phyloP scores from a whole-genome alignment of 1,284 basidiomycete species.

The Cutaneotrichosporon daszewskae region DNA sequence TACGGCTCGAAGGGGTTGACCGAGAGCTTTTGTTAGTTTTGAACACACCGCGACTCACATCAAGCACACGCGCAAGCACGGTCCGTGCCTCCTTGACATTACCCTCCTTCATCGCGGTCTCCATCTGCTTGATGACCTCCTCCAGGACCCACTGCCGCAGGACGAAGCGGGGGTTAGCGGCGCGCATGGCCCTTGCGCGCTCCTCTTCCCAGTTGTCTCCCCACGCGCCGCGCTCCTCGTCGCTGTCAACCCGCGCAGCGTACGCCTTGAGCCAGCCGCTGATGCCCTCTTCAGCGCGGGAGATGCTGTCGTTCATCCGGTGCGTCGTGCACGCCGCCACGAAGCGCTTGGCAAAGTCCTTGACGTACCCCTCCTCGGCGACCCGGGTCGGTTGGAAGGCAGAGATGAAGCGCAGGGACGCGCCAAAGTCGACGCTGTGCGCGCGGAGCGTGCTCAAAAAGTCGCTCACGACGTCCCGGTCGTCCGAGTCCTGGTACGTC shows the following conservation, averaged over 20 bases:
- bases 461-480: constrained; percentile 58
- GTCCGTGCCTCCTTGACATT: constrained; percentile 23
- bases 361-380: constrained; percentile 36
- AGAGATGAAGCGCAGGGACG: constrained; percentile 66
- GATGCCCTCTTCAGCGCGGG: constrained; percentile 53
- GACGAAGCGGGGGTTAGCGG: constrained; percentile 77
- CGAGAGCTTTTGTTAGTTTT: constrained; percentile 59
- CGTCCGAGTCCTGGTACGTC: constrained; percentile 51
- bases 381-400: constrained; percentile 57
- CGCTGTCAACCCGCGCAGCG: constrained; percentile 55
- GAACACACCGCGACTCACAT: constrained; percentile 16
- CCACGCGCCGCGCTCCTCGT: constrained; percentile 6
- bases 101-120: constrained; percentile 61
- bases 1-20: constrained; percentile 70
- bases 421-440: constrained; percentile 74
- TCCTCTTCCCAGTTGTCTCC: constrained; percentile 29
- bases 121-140: constrained; percentile 71
- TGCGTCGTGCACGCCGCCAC: constrained; percentile 50
- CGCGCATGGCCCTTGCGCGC: constrained; percentile 39
- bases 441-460: constrained; percentile 64
- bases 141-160: constrained; percentile 89
- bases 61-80: constrained; percentile 22
- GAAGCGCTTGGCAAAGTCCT: constrained; percentile 53
- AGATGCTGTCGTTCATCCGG: constrained; percentile 51
- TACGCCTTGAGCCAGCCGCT: constrained; percentile 64